Conservation (phyloP, 2,329 filamentous ascomycete genomes). For the Colletotrichum ledebouriae region DNA sequence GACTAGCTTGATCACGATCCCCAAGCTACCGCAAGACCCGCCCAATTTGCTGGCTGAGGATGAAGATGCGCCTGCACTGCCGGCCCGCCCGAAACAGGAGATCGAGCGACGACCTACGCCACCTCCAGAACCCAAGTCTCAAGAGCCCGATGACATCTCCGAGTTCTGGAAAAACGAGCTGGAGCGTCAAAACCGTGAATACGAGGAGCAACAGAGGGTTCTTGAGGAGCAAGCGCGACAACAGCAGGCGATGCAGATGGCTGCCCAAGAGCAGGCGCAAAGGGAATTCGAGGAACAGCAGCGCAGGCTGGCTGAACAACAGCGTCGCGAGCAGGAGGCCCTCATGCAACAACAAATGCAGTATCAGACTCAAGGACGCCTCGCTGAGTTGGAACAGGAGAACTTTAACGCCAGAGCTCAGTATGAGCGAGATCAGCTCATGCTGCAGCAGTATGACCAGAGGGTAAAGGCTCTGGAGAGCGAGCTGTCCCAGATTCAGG, state of each 20-base stretch:
- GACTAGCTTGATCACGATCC: slow-evolving; percentile 95
- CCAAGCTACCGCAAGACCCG: slow-evolving; percentile 93
- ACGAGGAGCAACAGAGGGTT: slow-evolving; percentile 92
- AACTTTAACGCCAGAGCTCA: slow-evolving; percentile 94
- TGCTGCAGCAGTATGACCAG: slow-evolving; percentile 96
- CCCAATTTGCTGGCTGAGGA: slow-evolving; percentile 91
- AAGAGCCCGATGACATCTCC: slow-evolving; percentile 93
- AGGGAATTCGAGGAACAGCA: slow-evolving; percentile 98
- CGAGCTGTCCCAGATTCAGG: slow-evolving; percentile 85
- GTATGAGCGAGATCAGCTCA: slow-evolving; percentile 96
- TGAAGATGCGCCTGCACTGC: slow-evolving; percentile 85
- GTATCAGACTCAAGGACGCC: slow-evolving; percentile 94
- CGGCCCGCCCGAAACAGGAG: slow-evolving; percentile 82
- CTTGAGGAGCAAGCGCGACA: slow-evolving; percentile 89
- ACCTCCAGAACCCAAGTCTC: slow-evolving; percentile 73
- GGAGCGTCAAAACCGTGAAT: slow-evolving; percentile 91
- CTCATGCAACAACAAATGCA: slow-evolving; percentile 89
- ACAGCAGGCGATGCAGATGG: slow-evolving; percentile 83
- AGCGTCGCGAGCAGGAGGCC: slow-evolving; percentile 90
- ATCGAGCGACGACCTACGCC: slow-evolving; percentile 78
- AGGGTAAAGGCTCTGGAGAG: slow-evolving; percentile 93
- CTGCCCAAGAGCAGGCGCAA: slow-evolving; percentile 87
- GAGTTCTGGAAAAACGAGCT: slow-evolving; percentile 99
- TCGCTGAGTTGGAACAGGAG: slow-evolving; percentile 94
- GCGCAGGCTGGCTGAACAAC: slow-evolving; percentile 86